These are phyloP conservation scores for Fusarium tanahbumbuense DNA, from an alignment of 2,329 filamentous ascomycete species.

Conservation along the genomic window DNA sequence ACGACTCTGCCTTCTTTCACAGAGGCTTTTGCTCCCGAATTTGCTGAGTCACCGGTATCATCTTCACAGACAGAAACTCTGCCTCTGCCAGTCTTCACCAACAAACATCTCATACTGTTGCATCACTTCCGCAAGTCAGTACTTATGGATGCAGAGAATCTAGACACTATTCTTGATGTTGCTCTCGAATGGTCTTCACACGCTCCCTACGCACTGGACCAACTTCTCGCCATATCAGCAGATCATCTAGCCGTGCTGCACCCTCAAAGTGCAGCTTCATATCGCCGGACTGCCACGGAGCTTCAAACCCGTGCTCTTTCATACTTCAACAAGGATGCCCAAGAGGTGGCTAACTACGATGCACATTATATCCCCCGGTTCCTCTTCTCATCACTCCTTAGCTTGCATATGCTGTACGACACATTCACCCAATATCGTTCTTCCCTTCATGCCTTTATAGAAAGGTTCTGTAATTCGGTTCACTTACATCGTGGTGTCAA, in stretches of 20 bases:
- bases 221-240: constrained; percentile 59
- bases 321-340: constrained; percentile 51
- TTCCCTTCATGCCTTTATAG: constrained; percentile 55
- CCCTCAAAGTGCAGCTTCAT: constrained; percentile 28
- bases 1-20: constrained; percentile 42
- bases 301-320: constrained; percentile 58
- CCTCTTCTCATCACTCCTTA: constrained; percentile 58
- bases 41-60: constrained; percentile 27
- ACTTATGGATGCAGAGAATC: constrained; percentile 39
- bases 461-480: constrained; percentile 56
- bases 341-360: constrained; percentile 41
- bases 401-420: constrained; percentile 62
- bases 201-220: constrained; percentile 60
- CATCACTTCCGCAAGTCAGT: constrained; percentile 51
- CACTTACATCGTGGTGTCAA: constrained; percentile 58
- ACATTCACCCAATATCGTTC: constrained; percentile 54
- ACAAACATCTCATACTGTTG: constrained; percentile 55
- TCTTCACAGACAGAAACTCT: constrained; percentile 20
- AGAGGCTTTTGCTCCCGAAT: constrained; percentile 27
- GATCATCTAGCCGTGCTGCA: constrained; percentile 51
- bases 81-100: constrained; percentile 47
- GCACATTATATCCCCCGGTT: constrained; percentile 55
- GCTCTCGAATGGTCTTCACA: constrained; percentile 49
- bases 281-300: constrained; percentile 55
- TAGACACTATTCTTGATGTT: constrained; percentile 47